A percentile compares a stretch with the other conserved stretches of the same genome.
These are phyloP conservation scores for Podaxis mareebaensis DNA, from an alignment of 768 basidiomycete species.

Conservation along the genomic window DNA sequence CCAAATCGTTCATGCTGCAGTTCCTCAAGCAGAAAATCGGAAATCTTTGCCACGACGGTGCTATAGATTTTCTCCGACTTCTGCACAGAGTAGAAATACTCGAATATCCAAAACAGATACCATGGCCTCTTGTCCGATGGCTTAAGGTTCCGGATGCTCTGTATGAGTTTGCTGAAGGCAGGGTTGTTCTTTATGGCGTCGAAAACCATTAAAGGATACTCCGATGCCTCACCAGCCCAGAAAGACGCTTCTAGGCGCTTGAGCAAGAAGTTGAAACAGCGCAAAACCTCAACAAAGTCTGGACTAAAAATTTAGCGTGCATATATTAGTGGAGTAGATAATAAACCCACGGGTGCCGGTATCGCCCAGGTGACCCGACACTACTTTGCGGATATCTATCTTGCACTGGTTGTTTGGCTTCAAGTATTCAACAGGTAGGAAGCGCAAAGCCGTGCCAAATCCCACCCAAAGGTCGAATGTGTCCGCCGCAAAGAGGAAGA, in stretches of 20 bases:
- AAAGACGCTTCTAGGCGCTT: slow-evolving; percentile 54
- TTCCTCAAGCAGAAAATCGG: slow-evolving; percentile 77
- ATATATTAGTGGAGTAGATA: slow-evolving; percentile 17
- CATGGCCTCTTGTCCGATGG: slow-evolving; percentile 37
- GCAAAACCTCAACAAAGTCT: slow-evolving; percentile 65
- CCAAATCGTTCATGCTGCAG: slow-evolving; percentile 77
- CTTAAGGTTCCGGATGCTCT: slow-evolving; percentile 25
- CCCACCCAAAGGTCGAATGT: slow-evolving; percentile 54
- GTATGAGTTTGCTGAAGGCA: slow-evolving; percentile 48
- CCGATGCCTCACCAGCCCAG: slow-evolving; percentile 72
- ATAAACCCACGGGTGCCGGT: slow-evolving; percentile 54
- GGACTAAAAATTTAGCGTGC: slow-evolving; percentile 14
- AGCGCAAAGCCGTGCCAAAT: slow-evolving; percentile 44
- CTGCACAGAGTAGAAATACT: slow-evolving; percentile 60
- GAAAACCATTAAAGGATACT: slow-evolving; percentile 78
- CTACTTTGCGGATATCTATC: slow-evolving; percentile 49
- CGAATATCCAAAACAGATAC: slow-evolving; percentile 65
- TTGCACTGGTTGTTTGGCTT: slow-evolving; percentile 33
- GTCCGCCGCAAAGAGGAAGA: slow-evolving; percentile 35
- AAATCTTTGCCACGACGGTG: slow-evolving; percentile 72
- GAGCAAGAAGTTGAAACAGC: slow-evolving; percentile 59
- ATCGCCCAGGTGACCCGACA: slow-evolving; percentile 63
- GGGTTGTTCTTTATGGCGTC: slow-evolving; percentile 83
- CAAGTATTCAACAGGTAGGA: slow-evolving; percentile 49
- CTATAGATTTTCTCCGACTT: slow-evolving; percentile 43